A percentile compares a stretch with the other conserved stretches of the same genome.
Evolutionary conservation across 306 rosid genomes (phyloP).

Genomic region (Cicer pinnatifidum): DNA sequence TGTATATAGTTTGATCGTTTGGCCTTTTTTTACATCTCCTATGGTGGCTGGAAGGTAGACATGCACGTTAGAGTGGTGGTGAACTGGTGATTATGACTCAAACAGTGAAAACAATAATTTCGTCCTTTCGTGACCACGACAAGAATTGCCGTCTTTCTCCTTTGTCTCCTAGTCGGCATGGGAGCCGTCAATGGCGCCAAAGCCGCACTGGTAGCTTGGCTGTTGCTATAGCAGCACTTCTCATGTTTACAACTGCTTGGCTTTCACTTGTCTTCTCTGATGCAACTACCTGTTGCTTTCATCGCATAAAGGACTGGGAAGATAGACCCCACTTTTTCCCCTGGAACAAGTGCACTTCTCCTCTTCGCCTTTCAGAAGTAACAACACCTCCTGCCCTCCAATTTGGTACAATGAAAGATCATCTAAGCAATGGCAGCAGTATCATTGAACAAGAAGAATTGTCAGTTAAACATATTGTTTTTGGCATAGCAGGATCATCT

Average conservation of each 20-base stretch:
- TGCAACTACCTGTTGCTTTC: conserved; percentile 57
- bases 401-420: not conserved
- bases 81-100: conserved; percentile 57
- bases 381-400: conserved; percentile 36
- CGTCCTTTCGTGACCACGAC: conserved; percentile 48
- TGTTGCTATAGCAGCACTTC: conserved; percentile 62
- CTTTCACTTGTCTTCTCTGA: conserved; percentile 68
- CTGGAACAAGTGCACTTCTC: conserved; percentile 48
- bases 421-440: conserved; percentile 42
- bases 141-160: conserved; percentile 47
- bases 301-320: conserved; percentile 56
- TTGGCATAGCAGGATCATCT: conserved; percentile 81
- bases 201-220: conserved; percentile 53
- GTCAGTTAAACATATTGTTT: conserved; percentile 61
- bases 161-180: conserved; percentile 40
- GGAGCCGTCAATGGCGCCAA: conserved; percentile 55
- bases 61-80: conserved; percentile 51
- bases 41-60: conserved; percentile 45
- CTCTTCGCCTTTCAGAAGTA: conserved; percentile 37
- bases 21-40: conserved; percentile 29
- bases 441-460: conserved; percentile 46
- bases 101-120: conserved; percentile 47
- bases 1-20: conserved; percentile 20
- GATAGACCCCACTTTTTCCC: conserved; percentile 45
- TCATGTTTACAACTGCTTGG: conserved; percentile 67